phyloP scores from a whole-genome alignment of 2,329 filamentous ascomycete genomes.

The Gaeumannomyces tritici region DNA sequence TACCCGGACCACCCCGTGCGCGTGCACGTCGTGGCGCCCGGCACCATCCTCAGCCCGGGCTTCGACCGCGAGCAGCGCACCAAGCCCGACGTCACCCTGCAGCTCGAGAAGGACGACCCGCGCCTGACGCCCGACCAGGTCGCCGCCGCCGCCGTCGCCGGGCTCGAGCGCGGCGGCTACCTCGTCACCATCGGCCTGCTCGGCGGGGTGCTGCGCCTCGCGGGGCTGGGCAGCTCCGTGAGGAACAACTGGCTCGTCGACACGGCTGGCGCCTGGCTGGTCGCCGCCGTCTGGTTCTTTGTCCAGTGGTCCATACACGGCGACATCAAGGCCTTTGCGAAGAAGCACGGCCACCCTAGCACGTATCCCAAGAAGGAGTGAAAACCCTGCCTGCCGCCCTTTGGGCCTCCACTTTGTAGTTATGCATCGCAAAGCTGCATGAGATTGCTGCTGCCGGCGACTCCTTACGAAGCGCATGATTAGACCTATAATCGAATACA shows the following conservation, averaged over 20 bases:
- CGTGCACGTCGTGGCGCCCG: slow-evolving; percentile 75
- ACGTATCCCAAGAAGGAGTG: slow-evolving; percentile 28
- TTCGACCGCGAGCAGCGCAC: slow-evolving; percentile 63
- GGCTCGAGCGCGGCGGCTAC: slow-evolving; percentile 73
- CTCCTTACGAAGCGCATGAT: too few species aligned
- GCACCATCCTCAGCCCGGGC: slow-evolving; percentile 70
- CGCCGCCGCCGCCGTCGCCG: slow-evolving; percentile 58
- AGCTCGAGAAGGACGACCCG: slow-evolving; percentile 75
- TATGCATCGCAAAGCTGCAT: too few species aligned
- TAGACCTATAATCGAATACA: too few species aligned
- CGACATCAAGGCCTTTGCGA: slow-evolving; percentile 46
- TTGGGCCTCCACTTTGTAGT: neutral
- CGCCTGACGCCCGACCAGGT: slow-evolving; percentile 71
- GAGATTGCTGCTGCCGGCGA: too few species aligned
- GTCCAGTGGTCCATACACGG: slow-evolving; percentile 44
- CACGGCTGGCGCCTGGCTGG: slow-evolving; percentile 43
- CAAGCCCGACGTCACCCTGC: slow-evolving; percentile 72
- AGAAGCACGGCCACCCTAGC: slow-evolving; percentile 48
- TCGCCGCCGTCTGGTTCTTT: slow-evolving; percentile 48
- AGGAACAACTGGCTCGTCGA: slow-evolving; percentile 53
- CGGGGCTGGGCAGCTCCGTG: slow-evolving; percentile 41
- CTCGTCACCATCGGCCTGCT: slow-evolving; percentile 68
- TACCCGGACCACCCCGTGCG: slow-evolving; percentile 67
- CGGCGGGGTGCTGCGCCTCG: slow-evolving; percentile 61
- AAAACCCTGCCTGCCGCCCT: neutral